These are phyloP conservation scores for Diaporthe aspalathi DNA, from an alignment of 2,329 filamentous ascomycete genomes.

Conservation along the genomic window DNA sequence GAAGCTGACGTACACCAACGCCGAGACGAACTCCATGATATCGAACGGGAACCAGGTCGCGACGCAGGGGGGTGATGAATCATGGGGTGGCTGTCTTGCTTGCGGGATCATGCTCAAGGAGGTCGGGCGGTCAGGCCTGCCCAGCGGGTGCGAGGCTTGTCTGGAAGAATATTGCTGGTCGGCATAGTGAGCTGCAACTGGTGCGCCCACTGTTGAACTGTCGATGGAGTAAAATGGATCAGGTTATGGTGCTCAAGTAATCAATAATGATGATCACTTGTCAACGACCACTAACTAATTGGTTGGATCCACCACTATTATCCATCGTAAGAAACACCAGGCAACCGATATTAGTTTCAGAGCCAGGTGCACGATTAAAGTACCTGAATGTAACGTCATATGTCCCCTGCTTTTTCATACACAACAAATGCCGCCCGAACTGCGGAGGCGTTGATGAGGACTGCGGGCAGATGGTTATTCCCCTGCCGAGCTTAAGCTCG, in stretches of 20 bases:
- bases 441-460: background rate
- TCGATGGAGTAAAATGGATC: background rate
- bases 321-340: background rate
- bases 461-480: background rate
- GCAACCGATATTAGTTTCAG: background rate
- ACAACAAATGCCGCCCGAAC: no score
- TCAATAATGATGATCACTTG: background rate
- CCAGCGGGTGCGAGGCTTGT: constrained; percentile 49
- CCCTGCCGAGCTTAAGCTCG: background rate
- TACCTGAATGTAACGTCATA: background rate
- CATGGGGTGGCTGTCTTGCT: constrained; percentile 54
- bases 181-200: background rate
- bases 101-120: constrained; percentile 53
- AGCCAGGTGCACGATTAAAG: background rate
- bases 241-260: background rate
- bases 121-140: constrained; percentile 43
- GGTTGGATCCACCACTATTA: background rate
- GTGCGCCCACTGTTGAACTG: background rate
- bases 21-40: constrained; percentile 51
- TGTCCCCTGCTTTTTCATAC: background rate
- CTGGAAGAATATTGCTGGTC: constrained; percentile 52
- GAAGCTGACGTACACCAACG: constrained; percentile 49
- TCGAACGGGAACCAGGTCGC: constrained; percentile 53
- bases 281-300: background rate
- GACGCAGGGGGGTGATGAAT: constrained; percentile 49